Evolutionary conservation across 441 rosid species (phyloP).

Genomic region (Pelargonium fulgidum): DNA sequence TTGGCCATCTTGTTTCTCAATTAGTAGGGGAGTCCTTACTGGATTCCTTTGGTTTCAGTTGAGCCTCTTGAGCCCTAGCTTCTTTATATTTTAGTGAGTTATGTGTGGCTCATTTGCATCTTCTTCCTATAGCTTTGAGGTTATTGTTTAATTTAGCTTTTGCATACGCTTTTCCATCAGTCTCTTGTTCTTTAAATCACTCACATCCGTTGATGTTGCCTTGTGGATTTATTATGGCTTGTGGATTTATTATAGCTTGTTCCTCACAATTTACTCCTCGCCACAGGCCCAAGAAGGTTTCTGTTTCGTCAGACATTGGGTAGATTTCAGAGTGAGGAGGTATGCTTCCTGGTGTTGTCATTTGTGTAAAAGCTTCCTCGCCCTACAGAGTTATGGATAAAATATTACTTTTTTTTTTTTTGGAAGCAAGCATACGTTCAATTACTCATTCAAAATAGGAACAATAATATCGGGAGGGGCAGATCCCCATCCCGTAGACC

Average conservation of each 20-base stretch:
- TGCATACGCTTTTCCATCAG: neutral
- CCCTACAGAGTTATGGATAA: neutral
- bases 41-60: neutral
- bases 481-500: too few relatives aligned
- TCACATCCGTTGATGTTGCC: neutral
- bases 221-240: conserved; percentile 10
- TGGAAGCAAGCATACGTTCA: too few relatives aligned
- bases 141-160: neutral
- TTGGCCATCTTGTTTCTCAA: neutral
- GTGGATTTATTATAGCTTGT: too few relatives aligned
- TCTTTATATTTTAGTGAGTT: neutral
- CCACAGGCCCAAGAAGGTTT: conserved; percentile 78
- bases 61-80: neutral
- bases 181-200: neutral
- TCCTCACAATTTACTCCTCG: conserved; percentile 8
- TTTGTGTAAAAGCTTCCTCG: conserved; percentile 12
- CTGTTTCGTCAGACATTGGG: conserved; percentile 67
- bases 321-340: conserved; percentile 85
- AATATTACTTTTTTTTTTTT: neutral
- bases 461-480: too few relatives aligned
- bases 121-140: neutral
- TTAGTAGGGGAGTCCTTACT: neutral
- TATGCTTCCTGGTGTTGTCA: conserved; percentile 18
- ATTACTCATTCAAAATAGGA: too few relatives aligned
- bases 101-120: neutral